Base-by-base conservation (phyloP, 1,284 basidiomycete genomes). In the Rhodotorula glutinis region DNA sequence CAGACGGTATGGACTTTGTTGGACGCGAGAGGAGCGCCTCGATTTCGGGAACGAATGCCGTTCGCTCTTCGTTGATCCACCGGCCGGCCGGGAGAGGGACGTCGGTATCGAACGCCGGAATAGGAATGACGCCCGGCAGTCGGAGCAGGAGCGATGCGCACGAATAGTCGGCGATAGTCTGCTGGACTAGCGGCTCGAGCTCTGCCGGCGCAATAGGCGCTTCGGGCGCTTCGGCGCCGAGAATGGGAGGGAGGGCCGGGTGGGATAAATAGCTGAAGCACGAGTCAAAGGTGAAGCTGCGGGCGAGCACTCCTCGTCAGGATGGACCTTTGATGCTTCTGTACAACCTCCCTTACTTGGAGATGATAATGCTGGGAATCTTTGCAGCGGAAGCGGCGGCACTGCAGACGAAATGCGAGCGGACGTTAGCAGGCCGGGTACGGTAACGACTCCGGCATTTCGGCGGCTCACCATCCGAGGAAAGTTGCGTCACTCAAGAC, bases 231-330 rank as follows among this genome's bases (percentile, higher is more conserved):
- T 76, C 70, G n/a, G 59, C 43, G 43, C 65, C 62, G 10, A 74
- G 65, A 41, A 67, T 5, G 21, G 55, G 60, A 30, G 65, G 64
- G 2, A 65, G 67, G 71, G 75, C 53, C 76, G 81, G 76, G 0
- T 85, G 84, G 3, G 86, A 83, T 27, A 90, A 84, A 70, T 86
- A 89, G 71, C 87, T 88, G 76, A 87, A 90, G 16, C 89, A 88
- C 0, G 88, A 87, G 77, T 90, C 88, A 76, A 90, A 90, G 0
- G 88, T 88, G 76, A 90, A 90, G 79, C 90, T 90, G 60, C 43
- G 43, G 9, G 7, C 17, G 43, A 54, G 21, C 29, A n/a, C 11
- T 33, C 11, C 19, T 11, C 21, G 16, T 13, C 19, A 33, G 23
- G n/a, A 25, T 11, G 30, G 11, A 10, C 8, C 21, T 19, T 16